phyloP scores from a whole-genome alignment of 1,284 basidiomycete genomes.

The Athelia sp. region DNA sequence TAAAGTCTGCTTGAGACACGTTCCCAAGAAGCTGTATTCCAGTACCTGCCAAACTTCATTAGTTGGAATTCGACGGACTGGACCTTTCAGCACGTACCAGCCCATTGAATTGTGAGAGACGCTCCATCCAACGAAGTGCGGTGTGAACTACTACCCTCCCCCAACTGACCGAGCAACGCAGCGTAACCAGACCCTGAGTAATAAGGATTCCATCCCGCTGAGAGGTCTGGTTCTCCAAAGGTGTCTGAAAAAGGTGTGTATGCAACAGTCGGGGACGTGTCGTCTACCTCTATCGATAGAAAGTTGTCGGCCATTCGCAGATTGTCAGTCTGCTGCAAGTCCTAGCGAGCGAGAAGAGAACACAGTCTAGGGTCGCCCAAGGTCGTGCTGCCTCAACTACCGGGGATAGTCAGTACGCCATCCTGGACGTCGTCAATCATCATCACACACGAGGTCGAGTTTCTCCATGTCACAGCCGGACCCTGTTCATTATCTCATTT shows the following conservation, averaged over 20 bases:
- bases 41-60: conserved; percentile 37
- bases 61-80: conserved; percentile 2
- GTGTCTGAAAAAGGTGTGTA: conserved; percentile 60
- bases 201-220: conserved; percentile 63
- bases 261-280: conserved; percentile 58
- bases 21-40: conserved; percentile 49
- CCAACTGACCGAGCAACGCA: conserved; percentile 34
- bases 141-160: conserved; percentile 54
- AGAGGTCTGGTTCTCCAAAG: conserved; percentile 38
- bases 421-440: too few relatives aligned
- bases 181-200: conserved; percentile 47
- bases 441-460: too few relatives aligned
- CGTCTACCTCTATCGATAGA: conserved; percentile 53
- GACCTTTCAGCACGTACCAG: conserved; percentile 37
- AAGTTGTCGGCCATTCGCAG: conserved; percentile 13
- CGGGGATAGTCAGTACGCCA: too few relatives aligned
- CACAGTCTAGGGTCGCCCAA: too few relatives aligned
- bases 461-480: too few relatives aligned
- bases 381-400: too few relatives aligned
- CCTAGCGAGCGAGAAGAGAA: too few relatives aligned
- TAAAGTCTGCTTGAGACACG: conserved; percentile 35
- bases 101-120: conserved; percentile 50
- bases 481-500: too few relatives aligned
- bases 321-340: too few relatives aligned
- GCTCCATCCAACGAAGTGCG: conserved; percentile 54